phyloP scores from a whole-genome alignment of 192 early-diverging fungal genomes.

The Backusella parvicylindrica region DNA sequence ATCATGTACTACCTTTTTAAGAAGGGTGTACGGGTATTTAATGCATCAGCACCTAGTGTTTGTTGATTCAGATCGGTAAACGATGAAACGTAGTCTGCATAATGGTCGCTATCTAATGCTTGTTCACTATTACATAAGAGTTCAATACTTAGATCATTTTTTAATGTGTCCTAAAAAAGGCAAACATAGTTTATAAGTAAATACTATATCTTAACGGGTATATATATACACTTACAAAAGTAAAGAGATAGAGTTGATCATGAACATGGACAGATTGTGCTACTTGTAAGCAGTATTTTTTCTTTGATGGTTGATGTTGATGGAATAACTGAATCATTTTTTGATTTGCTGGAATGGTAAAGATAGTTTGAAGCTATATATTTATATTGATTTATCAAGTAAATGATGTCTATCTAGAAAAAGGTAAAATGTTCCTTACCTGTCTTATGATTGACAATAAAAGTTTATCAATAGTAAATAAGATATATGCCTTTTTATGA shows the following conservation, averaged over 20 bases:
- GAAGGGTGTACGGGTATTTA: conserved; percentile 3
- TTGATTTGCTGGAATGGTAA: conserved; percentile 57
- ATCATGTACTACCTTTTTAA: conserved; percentile 49
- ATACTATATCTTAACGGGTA: no score
- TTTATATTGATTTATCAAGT: no score
- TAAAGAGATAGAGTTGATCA: conserved; percentile 30
- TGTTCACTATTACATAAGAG: conserved; percentile 21
- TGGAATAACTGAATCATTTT: conserved; percentile 49
- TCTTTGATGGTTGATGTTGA: conserved; percentile 5
- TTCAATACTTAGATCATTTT: conserved; percentile 13
- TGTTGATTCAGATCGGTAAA: conserved; percentile 27
- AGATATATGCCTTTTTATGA: conserved; percentile 81
- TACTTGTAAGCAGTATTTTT: conserved; percentile 23
- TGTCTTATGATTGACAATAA: conserved; percentile 76
- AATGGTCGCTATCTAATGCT: not conserved
- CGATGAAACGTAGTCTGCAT: conserved; percentile 28
- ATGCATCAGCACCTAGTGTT: conserved; percentile 18
- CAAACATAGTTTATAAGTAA: no score
- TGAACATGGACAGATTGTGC: conserved; percentile 16
- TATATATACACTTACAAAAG: conserved; percentile 27
- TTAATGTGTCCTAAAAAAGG: conserved; percentile 7
- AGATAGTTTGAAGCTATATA: conserved; percentile 33
- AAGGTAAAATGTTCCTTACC: conserved; percentile 40
- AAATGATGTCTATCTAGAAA: not conserved
- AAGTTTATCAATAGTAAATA: conserved; percentile 90